Conservation (phyloP, 768 basidiomycete species). For the Tulasnella sp. region DNA sequence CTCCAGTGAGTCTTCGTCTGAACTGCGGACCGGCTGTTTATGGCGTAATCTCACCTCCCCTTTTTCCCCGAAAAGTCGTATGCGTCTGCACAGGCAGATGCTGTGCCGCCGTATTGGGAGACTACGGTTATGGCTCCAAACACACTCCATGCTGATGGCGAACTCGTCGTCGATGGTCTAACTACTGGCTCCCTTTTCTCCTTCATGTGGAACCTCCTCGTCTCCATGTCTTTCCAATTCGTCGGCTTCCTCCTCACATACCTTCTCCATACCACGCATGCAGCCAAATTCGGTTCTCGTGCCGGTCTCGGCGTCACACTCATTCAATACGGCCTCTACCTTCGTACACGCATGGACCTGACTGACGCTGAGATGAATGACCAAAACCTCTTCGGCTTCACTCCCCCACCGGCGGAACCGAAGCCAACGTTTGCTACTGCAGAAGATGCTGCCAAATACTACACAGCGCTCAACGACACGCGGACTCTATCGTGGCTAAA, state of each 20-base stretch:
- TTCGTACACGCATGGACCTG: slow-evolving; percentile 29
- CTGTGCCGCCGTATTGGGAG: slow-evolving; percentile 94
- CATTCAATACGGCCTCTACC: slow-evolving; percentile 83
- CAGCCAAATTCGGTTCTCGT: slow-evolving; percentile 85
- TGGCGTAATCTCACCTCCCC: neutral
- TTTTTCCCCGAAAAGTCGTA: slow-evolving; percentile 59
- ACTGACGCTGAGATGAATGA: slow-evolving; percentile 19
- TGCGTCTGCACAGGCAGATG: slow-evolving; percentile 73
- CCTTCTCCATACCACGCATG: slow-evolving; percentile 75
- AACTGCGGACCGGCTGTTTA: neutral
- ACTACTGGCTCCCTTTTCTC: slow-evolving; percentile 77
- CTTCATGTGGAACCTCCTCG: slow-evolving; percentile 69
- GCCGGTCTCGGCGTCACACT: slow-evolving; percentile 92
- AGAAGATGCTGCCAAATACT: slow-evolving; percentile 16
- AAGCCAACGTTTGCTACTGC: slow-evolving; percentile 16
- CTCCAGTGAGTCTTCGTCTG: slow-evolving; percentile 59
- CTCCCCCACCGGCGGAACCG: slow-evolving; percentile 9
- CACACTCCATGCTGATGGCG: slow-evolving; percentile 44
- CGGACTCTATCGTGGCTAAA: neutral
- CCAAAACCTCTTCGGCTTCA: slow-evolving; percentile 1
- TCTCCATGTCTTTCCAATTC: slow-evolving; percentile 96
- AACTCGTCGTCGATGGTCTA: slow-evolving; percentile 88
- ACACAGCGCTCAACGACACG: slow-evolving; percentile 5
- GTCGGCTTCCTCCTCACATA: slow-evolving; percentile 88
- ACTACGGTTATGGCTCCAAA: slow-evolving; percentile 84